Base-by-base conservation (phyloP, 106 monocot species). In the Dactylorhiza incarnata region DNA sequence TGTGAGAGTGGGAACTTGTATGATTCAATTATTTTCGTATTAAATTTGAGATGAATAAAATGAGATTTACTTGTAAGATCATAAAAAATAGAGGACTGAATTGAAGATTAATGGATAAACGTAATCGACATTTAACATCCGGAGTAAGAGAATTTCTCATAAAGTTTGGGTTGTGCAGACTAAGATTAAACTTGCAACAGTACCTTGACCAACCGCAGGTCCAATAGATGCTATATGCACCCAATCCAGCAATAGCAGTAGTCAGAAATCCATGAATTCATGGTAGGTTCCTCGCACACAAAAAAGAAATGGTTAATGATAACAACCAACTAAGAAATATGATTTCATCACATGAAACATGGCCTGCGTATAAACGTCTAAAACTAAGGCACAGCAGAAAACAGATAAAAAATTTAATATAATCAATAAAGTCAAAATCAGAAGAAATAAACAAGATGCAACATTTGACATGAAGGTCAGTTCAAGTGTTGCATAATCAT, bases 401-500 rank as follows among this genome's bases (percentile, higher is more conserved):
- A 16, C 4, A 3, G 37, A 37, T 37, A 37, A 37, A 37, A 54
- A 5, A 16, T 5, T 17, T 16, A 54, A 5, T 5, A 0, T 5
- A 15, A 16, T 5, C 54, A 54, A 12, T 20, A 22, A 44, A 44
- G 23, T 20, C 73, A 55, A 73, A 78, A 70, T 83, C 83, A 78
- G 83, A 3, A 37, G 37, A 3, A 37, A 37, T 37, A 37, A 37
- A 3, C 37, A 37, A 37, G 37, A 3, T 37, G 37, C 37, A 37
- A 37, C 37, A 37, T 3, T 37, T 37, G 37, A 37, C 37, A 37
- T 37, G 2, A 29, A 59, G n/a, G 55, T 4, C 78, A 77, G 80
- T 63, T 80, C 84, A 84, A 80, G 84, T 78, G 81, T 81, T 81
- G 78, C 74, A 85, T 71, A 74, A 61, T 45, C 9, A 15, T 74